phyloP scores from a whole-genome alignment of 768 basidiomycete genomes.

The Lactarius pseudohatsudake region DNA sequence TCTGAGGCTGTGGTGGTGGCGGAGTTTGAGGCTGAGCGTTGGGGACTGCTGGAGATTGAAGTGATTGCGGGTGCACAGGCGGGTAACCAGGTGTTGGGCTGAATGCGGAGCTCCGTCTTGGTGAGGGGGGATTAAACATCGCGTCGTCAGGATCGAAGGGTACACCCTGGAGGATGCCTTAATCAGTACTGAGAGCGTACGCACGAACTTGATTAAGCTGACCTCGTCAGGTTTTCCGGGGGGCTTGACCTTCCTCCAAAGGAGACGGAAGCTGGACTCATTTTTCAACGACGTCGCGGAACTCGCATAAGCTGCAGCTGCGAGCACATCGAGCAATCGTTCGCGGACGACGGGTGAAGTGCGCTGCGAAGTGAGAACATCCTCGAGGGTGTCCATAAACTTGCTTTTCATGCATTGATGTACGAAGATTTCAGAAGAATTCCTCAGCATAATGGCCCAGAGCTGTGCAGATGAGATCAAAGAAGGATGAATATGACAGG shows the following conservation, averaged over 20 bases:
- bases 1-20: conserved; percentile 12
- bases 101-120: conserved; percentile 40
- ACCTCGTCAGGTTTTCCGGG: conserved; percentile 80
- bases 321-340: conserved; percentile 76
- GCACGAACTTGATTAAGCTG: conserved; percentile 27
- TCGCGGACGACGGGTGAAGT: conserved; percentile 82
- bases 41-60: conserved; percentile 2
- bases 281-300: conserved; percentile 37
- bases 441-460: conserved; percentile 89
- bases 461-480: conserved; percentile 44
- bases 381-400: conserved; percentile 77
- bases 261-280: conserved; percentile 56
- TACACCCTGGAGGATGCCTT: conserved; percentile 48
- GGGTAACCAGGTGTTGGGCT: conserved; percentile 27
- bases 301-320: conserved; percentile 74
- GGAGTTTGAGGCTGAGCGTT: conserved; percentile 12
- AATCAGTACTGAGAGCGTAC: background rate
- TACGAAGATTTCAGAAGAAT: conserved; percentile 71
- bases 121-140: conserved; percentile 70
- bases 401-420: conserved; percentile 69
- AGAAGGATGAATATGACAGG: background rate
- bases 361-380: conserved; percentile 57
- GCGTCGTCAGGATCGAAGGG: conserved; percentile 78
- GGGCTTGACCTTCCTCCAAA: conserved; percentile 83
- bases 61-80: conserved; percentile 18